Base-by-base conservation (phyloP, 2,329 filamentous ascomycete species). In the Sporothrix curviconia region DNA sequence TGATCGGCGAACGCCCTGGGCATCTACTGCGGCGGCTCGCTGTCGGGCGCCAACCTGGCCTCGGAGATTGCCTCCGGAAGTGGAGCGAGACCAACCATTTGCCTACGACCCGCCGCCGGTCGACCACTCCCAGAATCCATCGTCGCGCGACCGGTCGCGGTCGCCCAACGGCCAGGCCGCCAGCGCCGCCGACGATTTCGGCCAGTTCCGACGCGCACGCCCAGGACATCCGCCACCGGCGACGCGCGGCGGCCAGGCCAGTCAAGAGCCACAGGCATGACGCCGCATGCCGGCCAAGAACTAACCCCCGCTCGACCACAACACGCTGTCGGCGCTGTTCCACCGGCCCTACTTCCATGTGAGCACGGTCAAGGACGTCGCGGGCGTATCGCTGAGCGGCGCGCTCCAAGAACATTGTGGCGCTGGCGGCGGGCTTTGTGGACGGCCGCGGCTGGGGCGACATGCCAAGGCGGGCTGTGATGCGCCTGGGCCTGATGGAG, bases 341-440 rank as follows among this genome's bases (percentile, higher is more conserved):
- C 89, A 96, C 74, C 85, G 94, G 51, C 90, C 90, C 0, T 99
- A 99, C 77, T 99, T 99, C 81, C 92, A 97, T 71, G 92, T 97
- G 17, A 89, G 90, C 65, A 85, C 97, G 72, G 90, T 96, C 24
- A 86, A 84, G 36, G 94, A 99, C 68, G 94, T 99, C n/a, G 94
- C 92, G 0, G 94, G 94, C 64, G 92, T 96, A 1, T 97, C 94
- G 5, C 85, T 99, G 34, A 88, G 92, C 43, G 94, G 94, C 60
- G 94, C 94, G 0, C 78, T 99, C n/a, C 65, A 99, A 99, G 80
- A 99, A 99, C 77, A 87, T 99, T 63, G 90, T 99, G 56, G 94
- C 94, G 5, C 77, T 99, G 17, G 92, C 91, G 5, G 92, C 94
- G 32, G 94, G 94, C 58, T 99, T 95, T 72, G 91, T 97, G 44